phyloP scores from a whole-genome alignment of 495 filamentous ascomycete genomes.

The Talaromyces liani region DNA sequence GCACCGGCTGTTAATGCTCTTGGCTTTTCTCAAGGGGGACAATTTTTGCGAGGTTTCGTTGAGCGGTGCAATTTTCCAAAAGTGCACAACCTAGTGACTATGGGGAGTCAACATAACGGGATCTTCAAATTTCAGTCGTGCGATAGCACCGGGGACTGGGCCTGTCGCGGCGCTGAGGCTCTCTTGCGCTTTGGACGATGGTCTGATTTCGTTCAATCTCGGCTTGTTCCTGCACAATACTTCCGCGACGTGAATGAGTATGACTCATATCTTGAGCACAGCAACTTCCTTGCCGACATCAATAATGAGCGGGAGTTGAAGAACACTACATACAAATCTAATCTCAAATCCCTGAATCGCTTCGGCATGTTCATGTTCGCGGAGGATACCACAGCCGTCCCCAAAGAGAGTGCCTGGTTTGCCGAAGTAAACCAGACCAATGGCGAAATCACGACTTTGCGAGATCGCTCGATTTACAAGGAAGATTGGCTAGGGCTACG shows the following conservation, averaged over 20 bases:
- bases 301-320: constrained; percentile 83
- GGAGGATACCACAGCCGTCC: constrained; percentile 78
- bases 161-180: constrained; percentile 70
- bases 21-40: constrained; percentile 92
- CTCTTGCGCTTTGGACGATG: constrained; percentile 69
- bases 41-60: constrained; percentile 89
- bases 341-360: constrained; percentile 60
- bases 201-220: constrained; percentile 64
- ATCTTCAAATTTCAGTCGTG: constrained; percentile 72
- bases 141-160: constrained; percentile 57
- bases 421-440: constrained; percentile 68
- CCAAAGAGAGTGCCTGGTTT: constrained; percentile 90
- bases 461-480: constrained; percentile 67
- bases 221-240: constrained; percentile 90
- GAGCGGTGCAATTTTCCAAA: constrained; percentile 82
- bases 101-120: constrained; percentile 90
- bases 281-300: constrained; percentile 95
- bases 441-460: constrained; percentile 55
- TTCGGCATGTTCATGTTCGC: constrained; percentile 90
- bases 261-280: constrained; percentile 68
- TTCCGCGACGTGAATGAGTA: constrained; percentile 69
- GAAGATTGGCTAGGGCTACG: constrained; percentile 94
- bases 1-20: constrained; percentile 81
- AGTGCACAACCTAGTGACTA: constrained; percentile 78
- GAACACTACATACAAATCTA: constrained; percentile 65